Conservation (phyloP, 2,329 filamentous ascomycete genomes). For the Rhynchosporium agropyri region DNA sequence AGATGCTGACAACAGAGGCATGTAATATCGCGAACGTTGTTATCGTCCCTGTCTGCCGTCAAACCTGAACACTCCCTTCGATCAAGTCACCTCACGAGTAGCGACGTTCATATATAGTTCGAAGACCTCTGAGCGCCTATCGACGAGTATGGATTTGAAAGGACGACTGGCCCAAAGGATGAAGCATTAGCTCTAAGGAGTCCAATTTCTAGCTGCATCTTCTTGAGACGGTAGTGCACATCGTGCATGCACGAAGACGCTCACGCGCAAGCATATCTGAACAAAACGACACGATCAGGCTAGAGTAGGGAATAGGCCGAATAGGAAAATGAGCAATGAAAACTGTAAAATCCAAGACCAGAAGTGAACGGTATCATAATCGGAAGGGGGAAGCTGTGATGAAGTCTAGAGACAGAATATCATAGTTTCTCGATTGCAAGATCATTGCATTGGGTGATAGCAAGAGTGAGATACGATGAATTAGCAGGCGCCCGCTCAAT, state of each 20-base stretch:
- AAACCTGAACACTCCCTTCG: not conserved
- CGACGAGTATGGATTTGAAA: not conserved
- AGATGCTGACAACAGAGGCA: not conserved
- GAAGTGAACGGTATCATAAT: no score
- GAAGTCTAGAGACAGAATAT: not conserved
- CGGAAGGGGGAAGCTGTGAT: not conserved
- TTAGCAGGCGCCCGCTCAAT: not conserved
- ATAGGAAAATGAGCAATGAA: no score
- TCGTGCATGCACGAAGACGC: not conserved
- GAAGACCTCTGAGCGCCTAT: not conserved
- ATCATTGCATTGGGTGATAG: not conserved
- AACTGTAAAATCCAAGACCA: no score
- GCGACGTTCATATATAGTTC: not conserved
- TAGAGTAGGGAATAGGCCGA: no score
- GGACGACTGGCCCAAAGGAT: not conserved
- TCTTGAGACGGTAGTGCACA: not conserved
- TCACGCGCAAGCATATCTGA: no score
- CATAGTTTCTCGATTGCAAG: not conserved
- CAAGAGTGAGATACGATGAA: not conserved
- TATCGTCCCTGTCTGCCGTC: not conserved
- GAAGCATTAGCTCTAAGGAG: not conserved
- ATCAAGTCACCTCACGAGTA: not conserved
- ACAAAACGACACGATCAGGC: no score
- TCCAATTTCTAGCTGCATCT: not conserved
- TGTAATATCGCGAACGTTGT: not conserved